phyloP scores from a whole-genome alignment of 2,329 filamentous ascomycete species.

The Acephala macrosclerotiorum region DNA sequence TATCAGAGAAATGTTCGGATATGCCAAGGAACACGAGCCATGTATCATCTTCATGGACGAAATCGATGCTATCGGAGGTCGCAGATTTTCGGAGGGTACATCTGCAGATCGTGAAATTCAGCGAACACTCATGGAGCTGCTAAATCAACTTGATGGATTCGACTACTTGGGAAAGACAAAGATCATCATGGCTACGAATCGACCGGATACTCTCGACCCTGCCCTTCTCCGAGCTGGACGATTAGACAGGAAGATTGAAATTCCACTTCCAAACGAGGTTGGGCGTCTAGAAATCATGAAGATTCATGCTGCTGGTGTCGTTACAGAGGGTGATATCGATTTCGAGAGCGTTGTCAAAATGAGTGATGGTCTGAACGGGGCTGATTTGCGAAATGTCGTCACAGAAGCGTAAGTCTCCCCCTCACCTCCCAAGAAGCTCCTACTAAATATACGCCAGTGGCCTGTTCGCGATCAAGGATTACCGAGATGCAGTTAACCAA shows the following conservation, averaged over 20 bases:
- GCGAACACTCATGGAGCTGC: slow-evolving; percentile 96
- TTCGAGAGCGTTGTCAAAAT: slow-evolving; percentile 99
- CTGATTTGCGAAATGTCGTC: slow-evolving; percentile 95
- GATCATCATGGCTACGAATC: slow-evolving; percentile 99
- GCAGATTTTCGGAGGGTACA: slow-evolving; percentile 96
- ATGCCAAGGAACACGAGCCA: slow-evolving; percentile 98
- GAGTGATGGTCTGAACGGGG: slow-evolving; percentile 97
- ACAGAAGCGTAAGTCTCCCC: slow-evolving; percentile 85
- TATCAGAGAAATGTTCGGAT: slow-evolving; percentile 99
- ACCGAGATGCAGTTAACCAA: slow-evolving; percentile 94
- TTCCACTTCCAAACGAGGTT: slow-evolving; percentile 95
- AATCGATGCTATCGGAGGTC: slow-evolving; percentile 97
- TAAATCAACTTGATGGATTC: slow-evolving; percentile 98
- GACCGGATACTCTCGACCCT: slow-evolving; percentile 94
- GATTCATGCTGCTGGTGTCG: slow-evolving; percentile 89
- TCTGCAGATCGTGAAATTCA: slow-evolving; percentile 98
- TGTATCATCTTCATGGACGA: slow-evolving; percentile 99
- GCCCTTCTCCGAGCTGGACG: slow-evolving; percentile 91
- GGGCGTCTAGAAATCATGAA: slow-evolving; percentile 96
- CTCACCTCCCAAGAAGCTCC: slow-evolving; percentile 11
- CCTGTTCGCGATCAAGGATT: slow-evolving; percentile 97
- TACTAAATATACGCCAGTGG: slow-evolving; percentile 63
- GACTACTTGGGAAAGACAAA: slow-evolving; percentile 99
- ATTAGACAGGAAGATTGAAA: slow-evolving; percentile 97
- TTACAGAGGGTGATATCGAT: slow-evolving; percentile 93